These are phyloP conservation scores for Raphanus hybrid DNA, from an alignment of 441 rosid species.

Conservation along the genomic window DNA sequence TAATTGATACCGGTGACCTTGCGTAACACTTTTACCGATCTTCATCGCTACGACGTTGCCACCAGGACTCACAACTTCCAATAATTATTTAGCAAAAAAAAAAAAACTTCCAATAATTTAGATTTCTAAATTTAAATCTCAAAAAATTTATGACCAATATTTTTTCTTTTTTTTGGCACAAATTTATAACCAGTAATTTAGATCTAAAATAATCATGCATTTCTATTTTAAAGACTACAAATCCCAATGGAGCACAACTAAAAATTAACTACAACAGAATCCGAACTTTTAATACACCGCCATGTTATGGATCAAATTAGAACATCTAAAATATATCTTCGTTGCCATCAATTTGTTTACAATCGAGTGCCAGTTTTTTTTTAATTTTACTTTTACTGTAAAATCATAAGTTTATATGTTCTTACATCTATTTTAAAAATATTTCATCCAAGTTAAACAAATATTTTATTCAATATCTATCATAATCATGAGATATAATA, in stretches of 20 bases:
- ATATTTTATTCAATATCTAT: no score
- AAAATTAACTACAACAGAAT: not conserved
- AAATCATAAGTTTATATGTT: not conserved
- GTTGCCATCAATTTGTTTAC: not conserved
- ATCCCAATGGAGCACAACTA: not conserved
- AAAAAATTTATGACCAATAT: no score
- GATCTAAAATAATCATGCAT: not conserved
- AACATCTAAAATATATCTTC: not conserved
- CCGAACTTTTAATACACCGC: not conserved
- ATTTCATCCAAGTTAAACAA: not conserved
- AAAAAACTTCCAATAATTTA: no score
- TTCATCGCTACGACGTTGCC: not conserved
- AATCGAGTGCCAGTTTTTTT: not conserved
- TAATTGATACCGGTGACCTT: not conserved
- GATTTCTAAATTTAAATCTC: no score
- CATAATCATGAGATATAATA: no score
- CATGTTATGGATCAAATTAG: not conserved
- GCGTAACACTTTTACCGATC: not conserved
- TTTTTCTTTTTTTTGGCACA: no score
- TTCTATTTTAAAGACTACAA: not conserved
- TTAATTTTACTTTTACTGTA: not conserved
- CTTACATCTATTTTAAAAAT: not conserved
- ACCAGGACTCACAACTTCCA: not conserved
- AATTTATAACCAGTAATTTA: no score
- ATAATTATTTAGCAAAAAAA: no score